phyloP scores from a whole-genome alignment of 2,329 filamentous ascomycete species.

The Sporothrix mexicana region DNA sequence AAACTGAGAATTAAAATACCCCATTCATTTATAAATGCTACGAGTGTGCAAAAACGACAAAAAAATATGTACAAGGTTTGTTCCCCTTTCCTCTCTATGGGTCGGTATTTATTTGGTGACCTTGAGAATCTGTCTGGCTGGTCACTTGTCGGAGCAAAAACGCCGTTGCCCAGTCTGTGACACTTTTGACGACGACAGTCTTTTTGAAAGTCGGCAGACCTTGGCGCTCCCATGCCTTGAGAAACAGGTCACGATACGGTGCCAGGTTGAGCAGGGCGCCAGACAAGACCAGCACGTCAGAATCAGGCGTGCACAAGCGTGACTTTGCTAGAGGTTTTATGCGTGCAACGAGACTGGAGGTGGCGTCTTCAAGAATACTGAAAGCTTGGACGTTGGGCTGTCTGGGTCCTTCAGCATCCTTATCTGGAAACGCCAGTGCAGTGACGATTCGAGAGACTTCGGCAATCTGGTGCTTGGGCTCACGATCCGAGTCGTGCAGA shows the following conservation, averaged over 20 bases:
- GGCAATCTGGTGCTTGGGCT: conserved; percentile 32
- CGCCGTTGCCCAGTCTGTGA: conserved; percentile 18
- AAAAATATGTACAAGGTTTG: conserved; percentile 19
- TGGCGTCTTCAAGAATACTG: conserved; percentile 6
- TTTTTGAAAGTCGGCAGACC: conserved; percentile 28
- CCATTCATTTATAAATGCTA: background rate
- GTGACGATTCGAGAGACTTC: conserved; percentile 30
- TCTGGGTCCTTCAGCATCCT: background rate
- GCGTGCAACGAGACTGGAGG: conserved; percentile 18
- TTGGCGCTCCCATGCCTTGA: conserved; percentile 18
- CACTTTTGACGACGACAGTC: conserved; percentile 19
- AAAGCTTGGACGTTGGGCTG: background rate
- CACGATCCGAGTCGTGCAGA: conserved; percentile 27
- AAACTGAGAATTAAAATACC: background rate
- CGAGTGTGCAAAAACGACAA: background rate
- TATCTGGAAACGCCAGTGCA: conserved; percentile 21
- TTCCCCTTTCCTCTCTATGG: background rate
- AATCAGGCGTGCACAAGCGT: conserved; percentile 20
- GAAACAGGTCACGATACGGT: conserved; percentile 28
- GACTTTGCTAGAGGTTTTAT: conserved; percentile 27
- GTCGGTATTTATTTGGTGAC: background rate
- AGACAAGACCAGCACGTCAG: conserved; percentile 30
- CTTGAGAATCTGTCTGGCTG: background rate
- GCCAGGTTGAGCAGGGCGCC: conserved; percentile 28
- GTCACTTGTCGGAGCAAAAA: background rate